Evolutionary conservation across 164 flowering plant species (phyloP).

Genomic region (Piper longum): DNA sequence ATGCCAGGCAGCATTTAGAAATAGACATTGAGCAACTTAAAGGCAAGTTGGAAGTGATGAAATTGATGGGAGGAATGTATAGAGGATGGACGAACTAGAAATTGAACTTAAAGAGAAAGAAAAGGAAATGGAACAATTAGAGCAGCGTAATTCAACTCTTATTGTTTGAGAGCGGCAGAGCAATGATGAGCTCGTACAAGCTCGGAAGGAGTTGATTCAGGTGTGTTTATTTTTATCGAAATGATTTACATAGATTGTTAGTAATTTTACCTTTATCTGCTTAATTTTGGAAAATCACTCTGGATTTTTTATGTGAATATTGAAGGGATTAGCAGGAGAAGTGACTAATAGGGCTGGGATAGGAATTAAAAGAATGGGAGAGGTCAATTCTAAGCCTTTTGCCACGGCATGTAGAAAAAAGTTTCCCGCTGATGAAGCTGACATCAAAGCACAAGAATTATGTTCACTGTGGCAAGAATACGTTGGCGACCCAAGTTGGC

Average conservation of each 20-base stretch:
- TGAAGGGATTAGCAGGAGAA: slow-evolving; percentile 3
- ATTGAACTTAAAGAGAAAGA: slow-evolving; percentile 41
- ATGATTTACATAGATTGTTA: too few species aligned
- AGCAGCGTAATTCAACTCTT: slow-evolving; percentile 32
- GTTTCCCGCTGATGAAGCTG: slow-evolving; percentile 16
- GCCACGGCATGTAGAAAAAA: slow-evolving; percentile 14
- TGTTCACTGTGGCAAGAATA: slow-evolving; percentile 28
- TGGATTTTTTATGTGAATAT: too few species aligned
- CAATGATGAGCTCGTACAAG: slow-evolving; percentile 19
- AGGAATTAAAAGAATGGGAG: slow-evolving; percentile 80
- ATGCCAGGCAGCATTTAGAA: slow-evolving; percentile 64
- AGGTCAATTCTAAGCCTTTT: slow-evolving; percentile 40
- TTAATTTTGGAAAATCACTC: too few species aligned
- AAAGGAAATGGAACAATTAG: slow-evolving; percentile 31
- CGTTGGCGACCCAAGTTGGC: slow-evolving; percentile 22
- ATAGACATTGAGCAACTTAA: slow-evolving; percentile 56
- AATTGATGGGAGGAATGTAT: slow-evolving; percentile 43
- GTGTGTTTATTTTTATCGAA: slow-evolving; percentile 17
- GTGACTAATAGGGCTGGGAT: slow-evolving; percentile 18
- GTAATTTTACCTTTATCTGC: too few species aligned
- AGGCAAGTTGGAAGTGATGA: slow-evolving; percentile 55
- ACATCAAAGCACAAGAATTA: slow-evolving; percentile 14
- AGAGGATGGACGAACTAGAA: slow-evolving; percentile 25
- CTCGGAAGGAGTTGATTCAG: slow-evolving; percentile 43
- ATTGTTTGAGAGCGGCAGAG: slow-evolving; percentile 37